Percentiles rank a stretch among this genome's conserved stretches.
These are phyloP conservation scores for Gossypium schwendimanii DNA, from an alignment of 441 rosid species.

Conservation along the genomic window DNA sequence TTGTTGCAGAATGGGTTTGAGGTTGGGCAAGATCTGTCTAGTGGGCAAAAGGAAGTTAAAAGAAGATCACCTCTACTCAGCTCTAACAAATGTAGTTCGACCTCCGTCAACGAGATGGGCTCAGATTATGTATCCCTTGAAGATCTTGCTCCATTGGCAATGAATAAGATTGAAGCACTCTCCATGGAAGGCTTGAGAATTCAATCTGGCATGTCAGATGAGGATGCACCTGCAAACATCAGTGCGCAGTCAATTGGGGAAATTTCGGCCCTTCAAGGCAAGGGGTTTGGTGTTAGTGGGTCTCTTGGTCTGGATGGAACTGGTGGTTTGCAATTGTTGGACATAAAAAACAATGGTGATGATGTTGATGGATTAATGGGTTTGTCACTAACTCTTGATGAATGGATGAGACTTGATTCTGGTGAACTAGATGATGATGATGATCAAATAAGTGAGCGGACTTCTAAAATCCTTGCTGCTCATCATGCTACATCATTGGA, in stretches of 20 bases:
- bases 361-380: conserved; percentile 81
- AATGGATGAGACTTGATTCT: conserved; percentile 89
- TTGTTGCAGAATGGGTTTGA: conserved; percentile 33
- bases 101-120: conserved; percentile 33
- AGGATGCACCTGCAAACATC: conserved; percentile 68
- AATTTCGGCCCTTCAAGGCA: conserved; percentile 60
- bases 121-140: conserved; percentile 77
- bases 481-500: conserved; percentile 82
- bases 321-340: conserved; percentile 73
- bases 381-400: conserved; percentile 78
- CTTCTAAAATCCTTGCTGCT: conserved; percentile 80
- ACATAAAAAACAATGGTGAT: conserved; percentile 44
- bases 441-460: conserved; percentile 68
- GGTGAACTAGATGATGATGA: conserved; percentile 70
- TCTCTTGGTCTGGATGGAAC: conserved; percentile 72
- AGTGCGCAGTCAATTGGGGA: conserved; percentile 55
- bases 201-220: conserved; percentile 74
- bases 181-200: conserved; percentile 85
- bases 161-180: conserved; percentile 95
- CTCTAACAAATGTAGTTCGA: conserved; percentile 31
- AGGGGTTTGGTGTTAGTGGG: conserved; percentile 42
- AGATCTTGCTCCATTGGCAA: conserved; percentile 89
- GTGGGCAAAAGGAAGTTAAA: conserved; percentile 27
- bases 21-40: conserved; percentile 27
- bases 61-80: conserved; percentile 33